A percentile compares a stretch with the other conserved stretches of the same genome.
These are phyloP conservation scores for Aureobasidium uvarum DNA, from an alignment of 2,329 filamentous ascomycete genomes.

Conservation along the genomic window DNA sequence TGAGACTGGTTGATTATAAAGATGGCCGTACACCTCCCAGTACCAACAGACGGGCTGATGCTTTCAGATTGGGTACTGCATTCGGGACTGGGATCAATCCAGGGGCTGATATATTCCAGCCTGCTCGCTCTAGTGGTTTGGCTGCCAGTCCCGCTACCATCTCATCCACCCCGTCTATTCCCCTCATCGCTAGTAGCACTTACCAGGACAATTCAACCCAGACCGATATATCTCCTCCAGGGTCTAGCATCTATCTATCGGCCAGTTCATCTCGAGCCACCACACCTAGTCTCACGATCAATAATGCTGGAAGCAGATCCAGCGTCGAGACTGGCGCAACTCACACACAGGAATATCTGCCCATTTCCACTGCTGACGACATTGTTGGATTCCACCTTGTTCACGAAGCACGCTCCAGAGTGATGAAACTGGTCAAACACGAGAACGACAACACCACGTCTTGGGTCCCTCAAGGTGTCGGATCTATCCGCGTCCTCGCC, in stretches of 20 bases:
- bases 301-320: slow-evolving; percentile 37
- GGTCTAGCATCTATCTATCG: slow-evolving; percentile 37
- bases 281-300: slow-evolving; percentile 45
- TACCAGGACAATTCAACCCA: background rate
- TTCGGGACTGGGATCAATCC: slow-evolving; percentile 53
- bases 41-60: slow-evolving; percentile 72
- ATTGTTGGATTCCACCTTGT: slow-evolving; percentile 64
- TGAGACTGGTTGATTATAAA: slow-evolving; percentile 74
- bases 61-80: slow-evolving; percentile 69
- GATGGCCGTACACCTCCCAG: slow-evolving; percentile 83
- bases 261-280: slow-evolving; percentile 46
- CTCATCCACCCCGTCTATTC: background rate
- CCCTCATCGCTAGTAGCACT: background rate
- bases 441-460: slow-evolving; percentile 46
- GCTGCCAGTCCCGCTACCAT: background rate
- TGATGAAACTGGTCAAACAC: slow-evolving; percentile 57
- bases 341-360: slow-evolving; percentile 53
- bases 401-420: slow-evolving; percentile 66
- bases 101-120: slow-evolving; percentile 34
- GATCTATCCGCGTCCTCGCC: slow-evolving; percentile 68
- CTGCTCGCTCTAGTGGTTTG: too few species aligned
- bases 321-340: slow-evolving; percentile 29
- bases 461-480: slow-evolving; percentile 58
- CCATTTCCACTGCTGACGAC: slow-evolving; percentile 62
- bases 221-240: slow-evolving; percentile 31